phyloP scores from a whole-genome alignment of 352 stramenopile genomes.

The Plasmopara halstedii region DNA sequence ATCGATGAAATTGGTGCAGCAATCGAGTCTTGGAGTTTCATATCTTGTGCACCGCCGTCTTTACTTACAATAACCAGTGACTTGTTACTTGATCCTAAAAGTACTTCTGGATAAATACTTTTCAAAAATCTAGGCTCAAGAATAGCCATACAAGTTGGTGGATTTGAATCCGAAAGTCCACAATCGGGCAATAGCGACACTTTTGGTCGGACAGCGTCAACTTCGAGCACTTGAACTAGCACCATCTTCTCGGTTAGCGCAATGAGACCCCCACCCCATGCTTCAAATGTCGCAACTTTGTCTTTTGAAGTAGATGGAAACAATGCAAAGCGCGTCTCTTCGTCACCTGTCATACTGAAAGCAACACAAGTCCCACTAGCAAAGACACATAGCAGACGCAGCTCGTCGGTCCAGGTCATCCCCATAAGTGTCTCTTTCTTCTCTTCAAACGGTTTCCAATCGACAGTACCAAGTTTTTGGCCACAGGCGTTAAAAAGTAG shows the following conservation, averaged over 20 bases:
- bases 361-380: slow-evolving; percentile 60
- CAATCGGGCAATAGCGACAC: slow-evolving; percentile 66
- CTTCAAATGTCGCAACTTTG: slow-evolving; percentile 72
- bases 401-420: slow-evolving; percentile 78
- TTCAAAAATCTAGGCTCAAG: slow-evolving; percentile 87
- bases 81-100: slow-evolving; percentile 88
- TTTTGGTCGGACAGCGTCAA: slow-evolving; percentile 74
- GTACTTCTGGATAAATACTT: slow-evolving; percentile 87
- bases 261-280: slow-evolving; percentile 66
- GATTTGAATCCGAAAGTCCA: slow-evolving; percentile 60
- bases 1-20: slow-evolving; percentile 89
- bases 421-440: slow-evolving; percentile 56
- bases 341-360: slow-evolving; percentile 62
- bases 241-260: slow-evolving; percentile 77
- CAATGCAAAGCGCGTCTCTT: slow-evolving; percentile 67
- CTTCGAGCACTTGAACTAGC: slow-evolving; percentile 71
- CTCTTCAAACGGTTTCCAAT: slow-evolving; percentile 66
- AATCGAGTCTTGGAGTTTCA: slow-evolving; percentile 80
- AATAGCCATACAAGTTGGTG: slow-evolving; percentile 88
- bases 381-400: slow-evolving; percentile 76
- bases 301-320: slow-evolving; percentile 55
- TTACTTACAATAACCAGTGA: slow-evolving; percentile 85
- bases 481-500: slow-evolving; percentile 75
- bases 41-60: slow-evolving; percentile 55
- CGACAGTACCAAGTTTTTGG: slow-evolving; percentile 43